Evolutionary conservation across 257 asterid genomes (phyloP), one percentile per base, ranked within the genome.

Genomic region (Paraleonurus japonicus): DNA sequence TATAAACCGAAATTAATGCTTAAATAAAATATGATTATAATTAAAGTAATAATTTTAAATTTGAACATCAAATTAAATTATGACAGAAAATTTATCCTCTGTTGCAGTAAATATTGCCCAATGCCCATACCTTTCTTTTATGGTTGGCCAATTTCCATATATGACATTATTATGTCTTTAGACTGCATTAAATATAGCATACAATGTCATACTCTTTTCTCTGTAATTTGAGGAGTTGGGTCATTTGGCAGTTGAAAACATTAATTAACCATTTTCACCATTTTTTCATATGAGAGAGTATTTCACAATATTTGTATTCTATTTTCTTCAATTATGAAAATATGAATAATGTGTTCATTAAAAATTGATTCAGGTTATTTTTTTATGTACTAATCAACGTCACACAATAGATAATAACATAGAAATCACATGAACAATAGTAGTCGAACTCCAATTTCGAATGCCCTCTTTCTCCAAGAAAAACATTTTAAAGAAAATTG

Each of bases 241-340:
- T 32, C 23, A 8, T 61, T 67, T 57, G 78, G 74, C 71, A 65
- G 82, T 74, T 77, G 86, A 69, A 74, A 76, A 53, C 76, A 74
- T 71, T 67, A 27, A 74, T n/a, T 59, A 27, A 37, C 33, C 22
- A n/a, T 57, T 64, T 76, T 67, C 69, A 45, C 76, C 61, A 24
- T 54, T n/a, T n/a, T n/a, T n/a, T n/a, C n/a, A n/a, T n/a, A n/a
- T n/a, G n/a, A n/a, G n/a, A n/a, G n/a, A n/a, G n/a, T n/a, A n/a
- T n/a, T n/a, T n/a, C n/a, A n/a, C n/a, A n/a, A n/a, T n/a, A 4
- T 35, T 35, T 35, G 43, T 7, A 35, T 35, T 35, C 12, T 2
- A 7, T 9, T 35, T 9, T 35, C 7, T 35, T 35, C 12, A 7
- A 35, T 35, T 35, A 35, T 1, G 43, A 35, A 35, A 35, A 35